These are phyloP conservation scores for Ogataea zsoltii DNA, from an alignment of 805 yeast species.

Conservation along the genomic window DNA sequence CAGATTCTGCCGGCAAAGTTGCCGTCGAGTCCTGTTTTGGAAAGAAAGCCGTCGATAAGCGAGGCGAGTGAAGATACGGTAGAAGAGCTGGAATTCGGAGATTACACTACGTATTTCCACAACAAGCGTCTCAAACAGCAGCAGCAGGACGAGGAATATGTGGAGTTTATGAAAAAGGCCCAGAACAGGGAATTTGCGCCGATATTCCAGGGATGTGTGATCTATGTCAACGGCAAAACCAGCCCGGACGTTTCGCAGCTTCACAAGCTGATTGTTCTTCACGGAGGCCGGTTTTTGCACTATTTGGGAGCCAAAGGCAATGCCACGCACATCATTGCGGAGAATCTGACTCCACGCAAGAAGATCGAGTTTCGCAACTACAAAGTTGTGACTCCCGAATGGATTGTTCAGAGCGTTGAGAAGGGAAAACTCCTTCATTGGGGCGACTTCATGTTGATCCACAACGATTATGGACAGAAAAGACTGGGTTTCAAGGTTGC, in stretches of 20 bases:
- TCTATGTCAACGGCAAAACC: slow-evolving; percentile 90
- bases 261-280: slow-evolving; percentile 65
- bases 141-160: slow-evolving; percentile 49
- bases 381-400: slow-evolving; percentile 77
- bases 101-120: slow-evolving; percentile 62
- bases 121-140: slow-evolving; percentile 66
- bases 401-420: slow-evolving; percentile 72
- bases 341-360: slow-evolving; percentile 76
- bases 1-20: background rate
- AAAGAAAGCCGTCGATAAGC: slow-evolving; percentile 6
- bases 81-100: slow-evolving; percentile 58
- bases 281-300: slow-evolving; percentile 80
- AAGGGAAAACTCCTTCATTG: slow-evolving; percentile 56
- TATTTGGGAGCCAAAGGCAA: slow-evolving; percentile 67
- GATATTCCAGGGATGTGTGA: slow-evolving; percentile 61
- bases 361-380: slow-evolving; percentile 60
- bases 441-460: slow-evolving; percentile 61
- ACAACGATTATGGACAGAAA: slow-evolving; percentile 55
- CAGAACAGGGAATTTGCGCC: slow-evolving; percentile 31
- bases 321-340: slow-evolving; percentile 85
- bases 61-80: background rate
- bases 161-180: slow-evolving; percentile 48
- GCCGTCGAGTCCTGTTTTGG: slow-evolving; percentile 4
- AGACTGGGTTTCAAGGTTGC: slow-evolving; percentile 32
- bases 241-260: slow-evolving; percentile 73